Evolutionary conservation across 2,329 filamentous ascomycete species (phyloP).

Genomic region (Mycosphaerella sp.): DNA sequence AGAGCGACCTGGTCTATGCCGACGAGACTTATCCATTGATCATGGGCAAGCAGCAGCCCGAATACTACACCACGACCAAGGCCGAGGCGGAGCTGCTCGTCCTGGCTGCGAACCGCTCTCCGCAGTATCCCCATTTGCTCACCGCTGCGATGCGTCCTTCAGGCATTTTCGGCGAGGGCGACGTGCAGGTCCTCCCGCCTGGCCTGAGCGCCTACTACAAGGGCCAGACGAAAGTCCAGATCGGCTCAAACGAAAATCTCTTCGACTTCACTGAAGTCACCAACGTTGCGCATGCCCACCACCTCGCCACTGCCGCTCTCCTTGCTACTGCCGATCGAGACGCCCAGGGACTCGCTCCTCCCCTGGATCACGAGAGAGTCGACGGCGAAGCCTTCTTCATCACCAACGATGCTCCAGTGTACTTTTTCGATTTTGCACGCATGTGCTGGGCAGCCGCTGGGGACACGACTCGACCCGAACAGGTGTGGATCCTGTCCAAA

Average conservation of each 20-base stretch:
- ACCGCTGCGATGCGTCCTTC: slow-evolving; percentile 46
- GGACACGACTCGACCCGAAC: slow-evolving; percentile 32
- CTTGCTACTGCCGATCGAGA: slow-evolving; percentile 39
- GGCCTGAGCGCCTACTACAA: slow-evolving; percentile 41
- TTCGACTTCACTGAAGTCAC: slow-evolving; percentile 51
- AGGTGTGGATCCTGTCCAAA: slow-evolving; percentile 40
- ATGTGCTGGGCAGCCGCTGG: slow-evolving; percentile 43
- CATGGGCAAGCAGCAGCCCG: slow-evolving; percentile 42
- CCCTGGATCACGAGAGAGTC: slow-evolving; percentile 43
- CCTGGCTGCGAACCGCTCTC: slow-evolving; percentile 43
- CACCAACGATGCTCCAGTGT: slow-evolving; percentile 46
- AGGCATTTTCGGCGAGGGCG: slow-evolving; percentile 47
- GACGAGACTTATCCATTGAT: slow-evolving; percentile 45
- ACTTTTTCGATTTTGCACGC: slow-evolving; percentile 48
- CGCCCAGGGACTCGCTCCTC: slow-evolving; percentile 30
- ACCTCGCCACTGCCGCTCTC: slow-evolving; percentile 46
- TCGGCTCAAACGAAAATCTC: slow-evolving; percentile 48
- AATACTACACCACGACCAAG: slow-evolving; percentile 49
- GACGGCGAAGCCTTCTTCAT: slow-evolving; percentile 49
- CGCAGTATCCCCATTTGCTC: slow-evolving; percentile 39
- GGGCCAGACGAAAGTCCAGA: slow-evolving; percentile 46
- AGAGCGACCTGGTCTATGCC: slow-evolving; percentile 43
- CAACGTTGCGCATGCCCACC: slow-evolving; percentile 48
- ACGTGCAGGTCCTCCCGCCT: slow-evolving; percentile 42
- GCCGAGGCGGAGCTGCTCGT: slow-evolving; percentile 44